Base-by-base conservation (phyloP, 2,329 filamentous ascomycete species). In the Ceratocystis papillata region DNA sequence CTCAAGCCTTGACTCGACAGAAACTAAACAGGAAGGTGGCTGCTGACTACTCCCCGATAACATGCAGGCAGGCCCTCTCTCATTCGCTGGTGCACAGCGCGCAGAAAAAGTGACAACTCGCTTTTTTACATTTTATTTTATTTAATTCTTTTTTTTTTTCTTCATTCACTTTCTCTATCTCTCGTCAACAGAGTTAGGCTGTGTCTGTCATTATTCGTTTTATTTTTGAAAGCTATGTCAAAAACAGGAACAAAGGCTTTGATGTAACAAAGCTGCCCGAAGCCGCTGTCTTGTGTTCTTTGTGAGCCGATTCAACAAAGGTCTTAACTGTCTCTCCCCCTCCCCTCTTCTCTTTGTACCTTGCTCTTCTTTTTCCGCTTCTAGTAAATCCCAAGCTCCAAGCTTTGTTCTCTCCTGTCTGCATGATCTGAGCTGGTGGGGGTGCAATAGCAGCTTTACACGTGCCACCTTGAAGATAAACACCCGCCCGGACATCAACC, bases 241-340 rank as follows among this genome's bases (percentile, higher is more conserved):
- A 41, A 41, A 12, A 3, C 10, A 41, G 45, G 25, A 53, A 53
- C 3, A 53, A 53, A 25, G 5, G 15, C 17, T 15, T 48, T 25
- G n/a, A 57, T 30, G 53, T 57, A 5, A 57, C 53, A n/a, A 30
- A 33, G 53, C 25, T 59, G 53, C 53, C 53, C n/a, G 12, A 59
- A 33, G 28, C 5, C 53, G 12, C 25, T n/a, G 15, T 30, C n/a
- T 59, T 33, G 28, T n/a, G 15, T n/a, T n/a, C 53, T 37, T 37
- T 33, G 28, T 59, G 28, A 59, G 33, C 8, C 22, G 8, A 30
- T 30, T 17, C 22, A 57, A 57, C 22, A n/a, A 17, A 59, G 1
- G 15, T 37, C 53, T 59, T n/a, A 17, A 17, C 25, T 59, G 53
- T 33, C 53, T 59, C 20, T 57, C 5, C 15, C 12, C n/a, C 15